Evolutionary conservation across 805 yeast genomes (phyloP).

Genomic region (Candida ipomoeae): DNA sequence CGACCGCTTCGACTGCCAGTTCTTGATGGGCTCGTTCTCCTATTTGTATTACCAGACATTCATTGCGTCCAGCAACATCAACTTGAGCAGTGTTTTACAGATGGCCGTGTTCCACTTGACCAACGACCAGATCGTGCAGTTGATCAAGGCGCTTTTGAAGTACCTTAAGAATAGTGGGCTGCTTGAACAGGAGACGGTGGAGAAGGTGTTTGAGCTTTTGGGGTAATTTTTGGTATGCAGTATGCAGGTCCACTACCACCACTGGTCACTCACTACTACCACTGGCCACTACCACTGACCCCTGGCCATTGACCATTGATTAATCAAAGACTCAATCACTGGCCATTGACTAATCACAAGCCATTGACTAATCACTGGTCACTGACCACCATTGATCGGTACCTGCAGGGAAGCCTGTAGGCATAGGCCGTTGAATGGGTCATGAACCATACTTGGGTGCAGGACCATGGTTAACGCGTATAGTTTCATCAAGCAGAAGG

Average conservation of each 20-base stretch:
- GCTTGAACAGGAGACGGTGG: slow-evolving; percentile 27
- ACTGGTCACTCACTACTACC: no score
- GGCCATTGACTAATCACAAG: no score
- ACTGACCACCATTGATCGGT: no score
- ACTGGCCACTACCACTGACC: no score
- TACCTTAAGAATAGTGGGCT: slow-evolving; percentile 41
- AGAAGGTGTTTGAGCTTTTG: slow-evolving; percentile 28
- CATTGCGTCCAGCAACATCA: slow-evolving; percentile 65
- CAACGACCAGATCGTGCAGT: slow-evolving; percentile 58
- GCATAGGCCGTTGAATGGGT: no score
- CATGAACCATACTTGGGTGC: no score
- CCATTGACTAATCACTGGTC: no score
- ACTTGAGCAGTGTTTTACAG: slow-evolving; percentile 73
- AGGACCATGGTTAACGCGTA: no score
- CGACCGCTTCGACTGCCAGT: slow-evolving; percentile 96
- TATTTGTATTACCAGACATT: slow-evolving; percentile 92
- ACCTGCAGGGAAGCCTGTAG: no score
- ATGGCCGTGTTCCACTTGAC: slow-evolving; percentile 67
- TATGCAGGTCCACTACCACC: neutral
- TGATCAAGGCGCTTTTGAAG: slow-evolving; percentile 55
- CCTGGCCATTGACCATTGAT: no score
- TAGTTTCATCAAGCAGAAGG: no score
- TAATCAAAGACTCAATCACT: no score
- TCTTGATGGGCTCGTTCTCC: slow-evolving; percentile 93
- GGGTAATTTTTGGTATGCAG: slow-evolving; percentile 10